phyloP scores from a whole-genome alignment of 768 basidiomycete species.

The Nevesoporus exiguus region DNA sequence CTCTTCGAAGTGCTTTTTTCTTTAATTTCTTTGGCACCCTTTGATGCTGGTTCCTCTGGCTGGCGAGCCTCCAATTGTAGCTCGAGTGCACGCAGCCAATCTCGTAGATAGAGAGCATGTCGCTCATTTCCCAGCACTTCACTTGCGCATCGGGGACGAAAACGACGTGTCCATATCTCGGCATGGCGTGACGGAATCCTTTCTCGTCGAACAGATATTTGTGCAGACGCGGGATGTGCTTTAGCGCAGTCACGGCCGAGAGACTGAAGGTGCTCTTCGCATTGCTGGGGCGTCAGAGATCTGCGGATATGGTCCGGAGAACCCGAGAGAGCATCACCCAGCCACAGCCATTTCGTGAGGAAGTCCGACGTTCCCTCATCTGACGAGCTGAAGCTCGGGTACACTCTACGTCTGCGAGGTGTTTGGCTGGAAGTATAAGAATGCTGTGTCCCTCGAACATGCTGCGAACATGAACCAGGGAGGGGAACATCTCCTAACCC shows the following conservation, averaged over 20 bases:
- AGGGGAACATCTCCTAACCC: constrained; percentile 34
- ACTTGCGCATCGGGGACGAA: constrained; percentile 67
- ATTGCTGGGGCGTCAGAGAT: constrained; percentile 12
- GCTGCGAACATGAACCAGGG: constrained; percentile 51
- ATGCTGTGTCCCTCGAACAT: constrained; percentile 58
- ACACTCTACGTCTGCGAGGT: constrained; percentile 9
- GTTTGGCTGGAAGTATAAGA: constrained; percentile 23
- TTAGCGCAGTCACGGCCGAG: constrained; percentile 20
- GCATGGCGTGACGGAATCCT: constrained; percentile 14
- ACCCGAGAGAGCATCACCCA: not conserved
- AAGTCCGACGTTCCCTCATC: constrained; percentile 16
- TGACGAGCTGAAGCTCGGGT: not conserved
- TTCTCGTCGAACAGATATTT: constrained; percentile 28
- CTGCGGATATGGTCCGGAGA: not conserved
- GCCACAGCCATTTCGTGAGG: constrained; percentile 9
- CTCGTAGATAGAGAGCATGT: constrained; percentile 65
- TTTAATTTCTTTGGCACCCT: constrained; percentile 8
- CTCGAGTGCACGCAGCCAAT: constrained; percentile 75
- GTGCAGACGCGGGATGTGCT: constrained; percentile 51
- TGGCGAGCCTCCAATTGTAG: constrained; percentile 39
- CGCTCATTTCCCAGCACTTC: constrained; percentile 78
- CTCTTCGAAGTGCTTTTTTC: constrained; percentile 25
- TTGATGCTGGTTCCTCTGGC: constrained; percentile 3
- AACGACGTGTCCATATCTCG: constrained; percentile 70
- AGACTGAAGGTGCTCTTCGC: constrained; percentile 15